Evolutionary conservation across 2,329 filamentous ascomycete genomes (phyloP).

Genomic region (Onygenales sp.): DNA sequence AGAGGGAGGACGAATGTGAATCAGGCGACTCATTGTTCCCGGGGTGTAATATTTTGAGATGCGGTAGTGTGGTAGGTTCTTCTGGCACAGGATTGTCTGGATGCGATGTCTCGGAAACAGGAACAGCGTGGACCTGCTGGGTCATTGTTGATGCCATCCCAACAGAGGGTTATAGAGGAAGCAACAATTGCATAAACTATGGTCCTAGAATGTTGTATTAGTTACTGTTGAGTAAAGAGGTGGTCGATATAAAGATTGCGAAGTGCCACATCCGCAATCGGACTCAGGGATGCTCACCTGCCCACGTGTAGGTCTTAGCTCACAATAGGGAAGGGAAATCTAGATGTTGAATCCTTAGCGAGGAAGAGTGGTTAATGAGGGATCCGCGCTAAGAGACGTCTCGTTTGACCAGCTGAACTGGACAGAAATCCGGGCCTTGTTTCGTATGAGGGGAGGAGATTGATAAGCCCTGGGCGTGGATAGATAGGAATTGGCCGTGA

Average conservation of each 20-base stretch:
- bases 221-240: not conserved
- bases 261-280: not conserved
- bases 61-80: slow-evolving; percentile 32
- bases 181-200: not conserved
- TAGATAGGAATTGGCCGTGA: no score
- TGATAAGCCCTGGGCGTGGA: no score
- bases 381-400: not conserved
- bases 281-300: not conserved
- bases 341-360: not conserved
- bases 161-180: slow-evolving; percentile 2
- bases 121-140: slow-evolving; percentile 18
- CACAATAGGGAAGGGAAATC: not conserved
- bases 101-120: slow-evolving; percentile 34
- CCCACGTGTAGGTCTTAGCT: not conserved
- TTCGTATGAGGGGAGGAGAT: no score
- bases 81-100: slow-evolving; percentile 39
- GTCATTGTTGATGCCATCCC: slow-evolving; percentile 16
- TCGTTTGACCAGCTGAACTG: not conserved
- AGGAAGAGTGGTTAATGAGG: not conserved
- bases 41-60: slow-evolving; percentile 26
- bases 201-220: not conserved
- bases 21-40: slow-evolving; percentile 20
- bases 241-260: not conserved
- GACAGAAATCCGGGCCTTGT: no score
- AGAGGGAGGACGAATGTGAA: slow-evolving; percentile 22